Base-by-base conservation (phyloP, 371 early-diverging fungal genomes). In the Rhizopus sp. region DNA sequence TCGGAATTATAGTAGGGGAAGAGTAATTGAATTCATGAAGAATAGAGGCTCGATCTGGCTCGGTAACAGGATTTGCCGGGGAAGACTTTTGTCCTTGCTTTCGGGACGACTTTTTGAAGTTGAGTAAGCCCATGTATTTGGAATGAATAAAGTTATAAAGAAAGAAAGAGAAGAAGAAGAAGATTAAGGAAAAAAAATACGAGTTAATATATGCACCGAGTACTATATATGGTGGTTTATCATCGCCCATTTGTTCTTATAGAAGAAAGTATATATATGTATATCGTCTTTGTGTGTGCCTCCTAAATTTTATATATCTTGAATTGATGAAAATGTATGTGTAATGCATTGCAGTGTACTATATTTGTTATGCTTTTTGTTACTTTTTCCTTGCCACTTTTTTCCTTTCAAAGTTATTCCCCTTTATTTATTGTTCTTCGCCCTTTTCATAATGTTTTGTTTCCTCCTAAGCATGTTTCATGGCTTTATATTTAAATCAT, bases 51-150 rank as follows among this genome's bases (percentile, higher is more conserved):
- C 13, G 32, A 39, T 35, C 38, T 34, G 38, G 7, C 40, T n/a
- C 23, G 12, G 30, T 38, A 55, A 29, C 42, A 34, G 23, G 53
- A 3, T 39, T 34, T 16, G 16, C n/a, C 5, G 40, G 31, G 12
- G 38, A 16, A 17, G 12, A 40, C 8, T 46, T 50, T 37, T 49
- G 47, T 13, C 15, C 51, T 55, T 64, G 60, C 37, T 56, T 64
- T 34, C 55, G 55, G 23, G 56, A 48, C 44, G 47, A 50, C 38
- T 45, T 64, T 15, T 50, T 59, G 16, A 66, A 66, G 50, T 37
- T 55, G 29, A 66, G 47, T 35, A 66, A 40, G 10, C 66, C 66
- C 66, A 66, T 66, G 7, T 3, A 10, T 30, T 31, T 13, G 6
- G 30, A 38, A 12, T 30, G 8, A 17, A 50, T 5, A 23, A 39